phyloP scores from a whole-genome alignment of 441 rosid genomes.

The Aleurites moluccanus region DNA sequence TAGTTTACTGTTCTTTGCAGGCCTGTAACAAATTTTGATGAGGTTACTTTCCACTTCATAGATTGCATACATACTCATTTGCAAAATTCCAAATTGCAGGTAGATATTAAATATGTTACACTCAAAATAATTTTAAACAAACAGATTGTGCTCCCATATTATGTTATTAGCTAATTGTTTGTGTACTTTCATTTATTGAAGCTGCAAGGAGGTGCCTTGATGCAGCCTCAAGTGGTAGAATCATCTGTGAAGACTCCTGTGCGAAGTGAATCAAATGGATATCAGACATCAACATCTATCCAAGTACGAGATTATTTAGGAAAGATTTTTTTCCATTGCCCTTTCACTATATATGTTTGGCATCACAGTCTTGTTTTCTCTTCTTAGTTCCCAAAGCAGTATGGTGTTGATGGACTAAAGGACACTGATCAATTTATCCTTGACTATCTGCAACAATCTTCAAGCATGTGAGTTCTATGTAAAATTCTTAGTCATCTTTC shows the following conservation, averaged over 20 bases:
- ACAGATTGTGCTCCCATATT: background rate
- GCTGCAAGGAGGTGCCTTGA: constrained; percentile 36
- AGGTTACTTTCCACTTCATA: constrained; percentile 81
- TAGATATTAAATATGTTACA: constrained; percentile 23
- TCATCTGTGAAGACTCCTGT: constrained; percentile 37
- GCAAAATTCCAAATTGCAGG: constrained; percentile 64
- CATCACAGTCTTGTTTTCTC: constrained; percentile 6
- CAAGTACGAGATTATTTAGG: constrained; percentile 39
- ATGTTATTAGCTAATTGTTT: constrained; percentile 15
- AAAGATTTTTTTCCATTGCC: background rate
- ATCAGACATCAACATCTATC: constrained; percentile 39
- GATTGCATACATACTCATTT: constrained; percentile 73
- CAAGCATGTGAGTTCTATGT: constrained; percentile 60
- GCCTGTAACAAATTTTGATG: constrained; percentile 72
- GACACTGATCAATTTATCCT: constrained; percentile 75
- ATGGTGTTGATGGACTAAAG: constrained; percentile 57
- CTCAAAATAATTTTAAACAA: background rate
- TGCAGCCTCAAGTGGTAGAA: constrained; percentile 41
- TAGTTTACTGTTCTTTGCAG: constrained; percentile 41
- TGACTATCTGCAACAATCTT: constrained; percentile 70
- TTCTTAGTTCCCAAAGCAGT: constrained; percentile 46
- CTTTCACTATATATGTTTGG: background rate
- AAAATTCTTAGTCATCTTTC: background rate
- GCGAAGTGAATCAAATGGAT: constrained; percentile 35
- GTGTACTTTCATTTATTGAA: constrained; percentile 25